phyloP scores from a whole-genome alignment of 371 early-diverging fungal genomes.

The Rhizopus arrhizus region DNA sequence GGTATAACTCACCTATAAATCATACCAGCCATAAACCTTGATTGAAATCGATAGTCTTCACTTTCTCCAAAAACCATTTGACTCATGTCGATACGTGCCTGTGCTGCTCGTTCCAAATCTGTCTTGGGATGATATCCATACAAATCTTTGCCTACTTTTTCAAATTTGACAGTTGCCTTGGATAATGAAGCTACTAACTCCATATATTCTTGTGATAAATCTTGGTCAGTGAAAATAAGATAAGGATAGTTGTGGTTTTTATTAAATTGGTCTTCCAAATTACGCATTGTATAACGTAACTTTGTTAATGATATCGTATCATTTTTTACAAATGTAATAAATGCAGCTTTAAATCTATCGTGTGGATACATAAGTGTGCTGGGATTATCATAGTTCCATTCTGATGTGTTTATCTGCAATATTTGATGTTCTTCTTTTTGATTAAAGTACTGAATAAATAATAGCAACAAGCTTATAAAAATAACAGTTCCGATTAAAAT shows the following conservation, averaged over 20 bases:
- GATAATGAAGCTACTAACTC: constrained; percentile 32
- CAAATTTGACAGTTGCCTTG: constrained; percentile 30
- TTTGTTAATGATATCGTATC: constrained; percentile 34
- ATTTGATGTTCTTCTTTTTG: no score
- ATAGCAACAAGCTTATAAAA: no score
- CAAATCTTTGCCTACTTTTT: constrained; percentile 26
- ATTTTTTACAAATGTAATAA: constrained; percentile 41
- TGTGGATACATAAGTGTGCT: constrained; percentile 30
- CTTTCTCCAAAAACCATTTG: constrained; percentile 44
- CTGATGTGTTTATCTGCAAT: no score
- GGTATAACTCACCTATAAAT: constrained; percentile 34
- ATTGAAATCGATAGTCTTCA: constrained; percentile 46
- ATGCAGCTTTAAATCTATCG: constrained; percentile 41
- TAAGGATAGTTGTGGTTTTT: constrained; percentile 41
- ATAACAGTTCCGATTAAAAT: no score
- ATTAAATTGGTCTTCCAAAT: constrained; percentile 45
- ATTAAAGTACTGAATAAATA: no score
- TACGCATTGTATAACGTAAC: constrained; percentile 38
- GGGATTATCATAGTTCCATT: constrained; percentile 22
- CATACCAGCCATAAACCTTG: constrained; percentile 48
- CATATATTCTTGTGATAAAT: constrained; percentile 38
- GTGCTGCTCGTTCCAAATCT: constrained; percentile 32
- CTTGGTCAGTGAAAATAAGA: constrained; percentile 44
- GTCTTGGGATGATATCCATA: constrained; percentile 38
- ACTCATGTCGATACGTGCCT: constrained; percentile 34